Evolutionary conservation across 116 monocot genomes (phyloP).

Genomic region (Zostera marina): DNA sequence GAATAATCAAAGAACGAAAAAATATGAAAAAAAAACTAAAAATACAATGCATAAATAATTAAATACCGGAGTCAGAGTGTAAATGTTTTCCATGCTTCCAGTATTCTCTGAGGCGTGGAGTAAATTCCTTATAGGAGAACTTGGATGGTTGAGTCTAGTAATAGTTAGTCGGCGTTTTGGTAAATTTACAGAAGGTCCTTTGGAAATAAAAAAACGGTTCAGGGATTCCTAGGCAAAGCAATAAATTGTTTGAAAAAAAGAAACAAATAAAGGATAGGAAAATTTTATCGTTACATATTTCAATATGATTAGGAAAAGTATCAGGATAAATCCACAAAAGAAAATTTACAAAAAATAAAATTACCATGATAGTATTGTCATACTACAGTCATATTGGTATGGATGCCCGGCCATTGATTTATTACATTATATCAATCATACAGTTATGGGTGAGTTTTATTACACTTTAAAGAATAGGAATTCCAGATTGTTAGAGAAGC

Average conservation of each 20-base stretch:
- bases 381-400: no score
- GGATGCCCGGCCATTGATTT: no score
- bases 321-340: neutral
- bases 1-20: neutral
- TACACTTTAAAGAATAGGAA: no score
- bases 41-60: neutral
- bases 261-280: neutral
- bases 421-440: no score
- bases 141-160: neutral
- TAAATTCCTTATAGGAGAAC: neutral
- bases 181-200: neutral
- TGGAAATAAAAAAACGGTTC: neutral
- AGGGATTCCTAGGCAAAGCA: neutral
- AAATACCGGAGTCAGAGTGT: neutral
- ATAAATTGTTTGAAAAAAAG: no score
- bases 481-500: no score
- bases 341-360: neutral
- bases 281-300: neutral
- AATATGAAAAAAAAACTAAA: neutral
- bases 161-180: neutral
- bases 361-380: no score
- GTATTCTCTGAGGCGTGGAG: neutral
- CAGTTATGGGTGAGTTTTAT: no score
- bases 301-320: no score
- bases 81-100: constrained; percentile 1